Base-by-base conservation (phyloP, 768 basidiomycete genomes). In the Tricholoma bakamatsutake region DNA sequence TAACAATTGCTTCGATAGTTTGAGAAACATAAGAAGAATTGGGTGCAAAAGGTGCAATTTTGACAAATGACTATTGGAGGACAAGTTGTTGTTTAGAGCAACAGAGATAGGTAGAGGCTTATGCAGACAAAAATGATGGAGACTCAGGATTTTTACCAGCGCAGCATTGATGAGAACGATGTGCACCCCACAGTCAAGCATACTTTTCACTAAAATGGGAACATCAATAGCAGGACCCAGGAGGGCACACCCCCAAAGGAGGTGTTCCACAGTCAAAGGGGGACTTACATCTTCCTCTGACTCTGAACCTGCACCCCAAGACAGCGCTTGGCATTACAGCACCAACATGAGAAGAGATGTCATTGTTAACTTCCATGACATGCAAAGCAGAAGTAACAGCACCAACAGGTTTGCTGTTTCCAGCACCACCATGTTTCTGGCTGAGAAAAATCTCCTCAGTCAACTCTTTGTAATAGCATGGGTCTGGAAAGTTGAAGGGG, bases 81-180 rank as follows among this genome's bases (percentile, higher is more conserved):
- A 24, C 3, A 3, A 1, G 21, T 3, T 24, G 21, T 24, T 24
- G 21, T 24, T 24, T 1, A 24, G 21, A 1, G 21, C 21, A 24
- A 24, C 21, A 1, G 21, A 24, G 21, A 24, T 24, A 1, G 67
- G 33, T 8, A 69, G 8, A 39, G 37, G 15, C 2, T 1, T 13
- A 13, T 12, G 15, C 37, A 39, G 15, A 11, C 4, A 4, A 33
- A 33, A 33, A 4, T 4, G 11, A 33, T 11, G 33, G 33, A 33
- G 33, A 33, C 33, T 4, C 1, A 33, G 11, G 4, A 1, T 7
- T 8, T 7, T 8, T 1, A 33, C 33, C 2, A 33, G 37, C 37
- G 8, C 37, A 12, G 37, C 37, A 39, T 39, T 11, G 15, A 39
- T 39, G 37, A 39, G 37, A 33, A 33, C 11, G 1, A 39, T 13